A percentile compares a stretch with the other conserved stretches of the same genome.
phyloP scores from a whole-genome alignment of 2,329 filamentous ascomycete species.

The Verticillium nonalfalfae region DNA sequence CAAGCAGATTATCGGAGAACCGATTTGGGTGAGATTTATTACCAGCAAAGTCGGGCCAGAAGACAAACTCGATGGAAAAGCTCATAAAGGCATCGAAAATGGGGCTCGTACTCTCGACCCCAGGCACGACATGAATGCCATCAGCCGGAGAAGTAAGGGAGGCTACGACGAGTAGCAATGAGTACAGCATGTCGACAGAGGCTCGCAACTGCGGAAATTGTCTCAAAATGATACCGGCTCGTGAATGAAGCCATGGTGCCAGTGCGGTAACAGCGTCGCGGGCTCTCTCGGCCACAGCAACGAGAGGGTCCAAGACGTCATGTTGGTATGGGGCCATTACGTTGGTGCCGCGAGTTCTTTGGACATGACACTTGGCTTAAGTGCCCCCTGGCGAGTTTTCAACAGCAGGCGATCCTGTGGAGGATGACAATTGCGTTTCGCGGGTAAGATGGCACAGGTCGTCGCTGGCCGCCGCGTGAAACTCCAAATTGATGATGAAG shows the following conservation, averaged over 20 bases:
- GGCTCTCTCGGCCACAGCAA: not conserved
- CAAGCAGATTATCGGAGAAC: constrained; percentile 54
- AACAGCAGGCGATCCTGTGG: not conserved
- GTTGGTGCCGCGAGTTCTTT: not conserved
- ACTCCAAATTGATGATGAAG: not conserved
- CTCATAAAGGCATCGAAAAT: constrained; percentile 37
- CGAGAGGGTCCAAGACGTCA: not conserved
- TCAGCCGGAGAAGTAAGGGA: not conserved
- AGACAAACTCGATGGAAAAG: constrained; percentile 45
- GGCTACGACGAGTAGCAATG: not conserved
- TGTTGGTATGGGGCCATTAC: not conserved
- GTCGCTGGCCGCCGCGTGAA: not conserved
- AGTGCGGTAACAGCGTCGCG: not conserved
- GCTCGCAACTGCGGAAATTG: not conserved
- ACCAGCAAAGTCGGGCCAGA: constrained; percentile 45
- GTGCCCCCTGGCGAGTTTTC: not conserved
- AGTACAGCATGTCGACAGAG: not conserved
- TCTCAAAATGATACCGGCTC: not conserved
- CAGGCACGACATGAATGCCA: constrained; percentile 1
- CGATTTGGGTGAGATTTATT: constrained; percentile 48
- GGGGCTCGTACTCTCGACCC: constrained; percentile 1
- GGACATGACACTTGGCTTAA: not conserved
- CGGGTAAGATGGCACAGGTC: too few species aligned
- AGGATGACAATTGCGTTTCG: too few species aligned
- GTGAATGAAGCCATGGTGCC: not conserved